Conservation (phyloP, 306 rosid species). For the Casuarina cunninghamiana region DNA sequence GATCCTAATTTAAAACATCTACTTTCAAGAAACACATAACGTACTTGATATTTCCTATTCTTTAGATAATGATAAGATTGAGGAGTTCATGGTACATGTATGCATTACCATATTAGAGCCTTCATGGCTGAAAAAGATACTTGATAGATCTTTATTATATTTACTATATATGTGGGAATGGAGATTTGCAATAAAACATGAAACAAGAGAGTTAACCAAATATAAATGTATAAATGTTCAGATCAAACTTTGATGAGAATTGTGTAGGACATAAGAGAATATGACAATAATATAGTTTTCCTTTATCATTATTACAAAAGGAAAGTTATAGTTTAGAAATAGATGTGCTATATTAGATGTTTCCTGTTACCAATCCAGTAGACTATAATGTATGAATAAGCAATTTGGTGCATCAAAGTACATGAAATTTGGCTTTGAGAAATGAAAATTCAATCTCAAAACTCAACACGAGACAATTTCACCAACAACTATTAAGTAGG, state of each 20-base stretch:
- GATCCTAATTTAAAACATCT: neutral
- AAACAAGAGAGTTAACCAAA: neutral
- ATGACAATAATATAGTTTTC: neutral
- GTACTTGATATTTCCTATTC: neutral
- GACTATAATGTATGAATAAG: neutral
- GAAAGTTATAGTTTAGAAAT: neutral
- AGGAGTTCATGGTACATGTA: neutral
- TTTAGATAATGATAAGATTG: neutral
- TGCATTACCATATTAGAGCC: neutral
- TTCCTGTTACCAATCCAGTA: neutral
- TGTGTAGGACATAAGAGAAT: neutral
- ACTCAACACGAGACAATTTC: neutral
- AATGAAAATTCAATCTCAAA: neutral
- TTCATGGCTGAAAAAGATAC: neutral
- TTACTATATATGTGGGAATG: neutral
- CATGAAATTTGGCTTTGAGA: neutral
- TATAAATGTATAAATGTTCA: neutral
- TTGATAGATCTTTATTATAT: neutral
- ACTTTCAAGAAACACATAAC: neutral
- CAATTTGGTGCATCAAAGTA: slow-evolving; percentile 1
- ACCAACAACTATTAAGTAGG: neutral
- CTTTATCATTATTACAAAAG: neutral
- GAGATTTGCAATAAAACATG: neutral
- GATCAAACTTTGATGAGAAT: neutral
- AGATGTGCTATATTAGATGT: neutral